phyloP scores from a whole-genome alignment of 2,329 filamentous ascomycete genomes.

The Aspergillus transmontanensis region DNA sequence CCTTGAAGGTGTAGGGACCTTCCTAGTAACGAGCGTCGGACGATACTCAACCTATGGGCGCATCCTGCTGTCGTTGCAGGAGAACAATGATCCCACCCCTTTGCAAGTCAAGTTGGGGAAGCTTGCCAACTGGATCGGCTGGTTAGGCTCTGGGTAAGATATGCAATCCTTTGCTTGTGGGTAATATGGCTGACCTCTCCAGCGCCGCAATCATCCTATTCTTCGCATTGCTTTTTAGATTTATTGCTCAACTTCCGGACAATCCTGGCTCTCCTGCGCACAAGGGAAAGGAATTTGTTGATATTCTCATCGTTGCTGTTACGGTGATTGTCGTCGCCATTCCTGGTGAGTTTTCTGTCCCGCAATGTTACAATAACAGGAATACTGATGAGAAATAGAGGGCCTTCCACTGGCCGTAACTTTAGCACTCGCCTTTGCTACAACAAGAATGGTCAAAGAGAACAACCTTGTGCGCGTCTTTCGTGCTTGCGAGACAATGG shows the following conservation, averaged over 20 bases:
- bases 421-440: constrained; percentile 74
- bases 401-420: constrained; percentile 78
- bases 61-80: constrained; percentile 73
- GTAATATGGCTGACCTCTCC: constrained; percentile 12
- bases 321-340: constrained; percentile 81
- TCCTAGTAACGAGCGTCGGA: constrained; percentile 72
- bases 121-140: constrained; percentile 76
- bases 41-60: constrained; percentile 74
- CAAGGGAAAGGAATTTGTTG: constrained; percentile 77
- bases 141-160: constrained; percentile 66
- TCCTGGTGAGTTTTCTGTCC: constrained; percentile 46
- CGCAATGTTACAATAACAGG: neutral
- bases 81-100: constrained; percentile 73
- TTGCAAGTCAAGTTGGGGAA: constrained; percentile 75
- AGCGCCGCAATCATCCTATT: constrained; percentile 75
- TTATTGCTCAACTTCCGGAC: constrained; percentile 67
- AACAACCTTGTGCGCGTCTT: constrained; percentile 76
- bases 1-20: constrained; percentile 76
- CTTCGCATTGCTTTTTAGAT: constrained; percentile 82
- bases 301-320: constrained; percentile 76
- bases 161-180: neutral
- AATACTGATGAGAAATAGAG: constrained; percentile 52
- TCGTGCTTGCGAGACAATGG: constrained; percentile 80
- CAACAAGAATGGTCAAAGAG: constrained; percentile 74
- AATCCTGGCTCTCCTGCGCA: constrained; percentile 61